Percentiles rank a stretch among this genome's conserved stretches.
These are phyloP conservation scores for Colletotrichum eleusines DNA, from an alignment of 2,329 filamentous ascomycete species.

Conservation along the genomic window DNA sequence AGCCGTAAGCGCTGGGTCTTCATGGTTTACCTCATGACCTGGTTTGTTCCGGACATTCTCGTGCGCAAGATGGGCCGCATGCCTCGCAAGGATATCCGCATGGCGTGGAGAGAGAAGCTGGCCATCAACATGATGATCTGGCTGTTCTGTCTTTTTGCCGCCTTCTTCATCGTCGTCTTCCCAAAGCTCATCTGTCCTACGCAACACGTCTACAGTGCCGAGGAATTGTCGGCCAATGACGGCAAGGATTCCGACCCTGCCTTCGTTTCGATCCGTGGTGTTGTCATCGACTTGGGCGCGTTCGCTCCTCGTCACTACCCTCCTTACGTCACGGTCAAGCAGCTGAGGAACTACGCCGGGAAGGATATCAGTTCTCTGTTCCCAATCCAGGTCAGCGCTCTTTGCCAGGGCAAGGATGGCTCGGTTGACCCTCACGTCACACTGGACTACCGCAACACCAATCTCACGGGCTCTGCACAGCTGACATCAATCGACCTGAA, in stretches of 20 bases:
- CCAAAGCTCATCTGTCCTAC: conserved; percentile 90
- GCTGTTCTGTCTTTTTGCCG: conserved; percentile 80
- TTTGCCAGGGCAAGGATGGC: conserved; percentile 84
- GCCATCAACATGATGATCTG: conserved; percentile 99
- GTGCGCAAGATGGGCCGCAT: conserved; percentile 84
- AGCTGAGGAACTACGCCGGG: conserved; percentile 85
- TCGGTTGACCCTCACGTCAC: conserved; percentile 77
- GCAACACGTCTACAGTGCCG: conserved; percentile 86
- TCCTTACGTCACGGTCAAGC: conserved; percentile 66
- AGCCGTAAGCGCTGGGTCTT: conserved; percentile 93
- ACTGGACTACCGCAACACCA: conserved; percentile 84
- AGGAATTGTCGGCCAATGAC: conserved; percentile 80
- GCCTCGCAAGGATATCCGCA: conserved; percentile 90
- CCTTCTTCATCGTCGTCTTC: conserved; percentile 93
- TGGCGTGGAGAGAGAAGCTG: conserved; percentile 96
- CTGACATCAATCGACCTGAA: conserved; percentile 78
- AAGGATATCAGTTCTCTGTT: conserved; percentile 90
- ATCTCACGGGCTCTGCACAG: conserved; percentile 75
- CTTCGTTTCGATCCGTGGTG: conserved; percentile 86
- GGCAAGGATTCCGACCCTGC: conserved; percentile 75
- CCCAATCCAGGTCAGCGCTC: conserved; percentile 91
- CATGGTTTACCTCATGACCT: conserved; percentile 86
- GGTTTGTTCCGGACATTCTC: conserved; percentile 85
- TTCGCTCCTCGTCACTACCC: conserved; percentile 87
- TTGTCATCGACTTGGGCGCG: conserved; percentile 84